Evolutionary conservation across 2,329 filamentous ascomycete genomes (phyloP), one percentile per base, ranked within the genome.

Genomic region (Pseudocercospora cruenta): DNA sequence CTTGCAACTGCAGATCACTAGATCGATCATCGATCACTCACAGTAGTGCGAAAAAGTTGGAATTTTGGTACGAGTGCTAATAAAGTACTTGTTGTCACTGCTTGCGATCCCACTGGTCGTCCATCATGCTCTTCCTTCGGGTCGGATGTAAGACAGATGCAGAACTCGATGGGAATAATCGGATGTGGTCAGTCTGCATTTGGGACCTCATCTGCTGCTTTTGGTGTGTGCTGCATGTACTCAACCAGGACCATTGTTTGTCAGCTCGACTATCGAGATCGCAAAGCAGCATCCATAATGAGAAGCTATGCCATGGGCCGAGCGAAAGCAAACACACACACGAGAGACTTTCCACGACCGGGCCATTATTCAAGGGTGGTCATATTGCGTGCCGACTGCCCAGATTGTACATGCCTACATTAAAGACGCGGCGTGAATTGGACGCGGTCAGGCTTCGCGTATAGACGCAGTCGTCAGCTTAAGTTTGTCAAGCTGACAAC

Each of bases 21-120:
- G 10, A 51, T 51, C 47, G 51, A 55, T 55, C 51, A 55, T 55
- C 51, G 51, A 55, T 55, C 12, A 28, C 51, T 12, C 26, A 55
- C 51, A 55, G 51, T 55, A 55, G 51, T 31, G 51, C 51, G 51
- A 28, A 54, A 24, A 28, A 28, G 22, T n/a, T 14, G 51, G 22
- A 54, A 26, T 16, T 28, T 49, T 53, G 45, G 45, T 47, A 47
- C 45, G 45, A 47, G 45, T 19, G 21, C 33, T 36, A 14, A 36
- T 36, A 39, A 16, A 39, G 36, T 39, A 24, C 19, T 24, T 51
- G 19, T 51, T 51, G 47, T 51, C n/a, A 51, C n/a, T 24, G 22
- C 47, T 51, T 22, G 19, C 47, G 24, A 22, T 10, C 8, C 3
- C 22, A 51, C 1, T 51, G 22, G 19, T 51, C 9, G 47, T 24